phyloP scores from a whole-genome alignment of 495 filamentous ascomycete species.

The Penicillium bovifimosum region DNA sequence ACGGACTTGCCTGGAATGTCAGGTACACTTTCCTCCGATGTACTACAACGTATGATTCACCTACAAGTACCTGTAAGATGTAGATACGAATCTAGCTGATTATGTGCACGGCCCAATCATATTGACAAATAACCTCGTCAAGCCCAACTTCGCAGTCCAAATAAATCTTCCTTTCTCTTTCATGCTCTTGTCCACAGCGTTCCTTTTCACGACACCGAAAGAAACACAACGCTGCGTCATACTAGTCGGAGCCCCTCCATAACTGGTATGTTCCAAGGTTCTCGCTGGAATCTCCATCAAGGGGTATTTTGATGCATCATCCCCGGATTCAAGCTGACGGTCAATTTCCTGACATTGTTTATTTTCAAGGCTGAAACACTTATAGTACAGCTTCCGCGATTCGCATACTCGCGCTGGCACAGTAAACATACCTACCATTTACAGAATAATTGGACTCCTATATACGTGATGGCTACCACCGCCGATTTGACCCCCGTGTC shows the following conservation, averaged over 20 bases:
- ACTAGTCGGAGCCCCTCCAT: neutral
- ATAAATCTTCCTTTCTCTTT: neutral
- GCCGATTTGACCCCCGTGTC: slow-evolving; percentile 56
- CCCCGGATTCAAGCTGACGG: neutral
- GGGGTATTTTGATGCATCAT: slow-evolving; percentile 5
- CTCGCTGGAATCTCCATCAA: slow-evolving; percentile 8
- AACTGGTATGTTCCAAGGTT: slow-evolving; percentile 7
- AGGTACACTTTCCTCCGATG: neutral
- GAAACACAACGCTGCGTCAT: neutral
- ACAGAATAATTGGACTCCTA: neutral
- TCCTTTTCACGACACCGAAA: neutral
- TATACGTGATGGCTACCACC: slow-evolving; percentile 37
- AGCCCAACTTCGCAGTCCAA: slow-evolving; percentile 1
- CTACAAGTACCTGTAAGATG: neutral
- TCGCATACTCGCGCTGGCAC: neutral
- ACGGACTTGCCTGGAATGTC: neutral
- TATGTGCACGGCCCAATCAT: slow-evolving; percentile 11
- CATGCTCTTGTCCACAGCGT: neutral
- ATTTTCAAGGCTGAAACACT: neutral
- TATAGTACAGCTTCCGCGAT: neutral
- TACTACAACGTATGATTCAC: neutral
- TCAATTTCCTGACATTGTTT: neutral
- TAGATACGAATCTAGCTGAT: neutral
- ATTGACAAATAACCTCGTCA: neutral
- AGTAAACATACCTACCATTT: neutral